phyloP scores from a whole-genome alignment of 2,329 filamentous ascomycete genomes.

The Exophiala spinifera region DNA sequence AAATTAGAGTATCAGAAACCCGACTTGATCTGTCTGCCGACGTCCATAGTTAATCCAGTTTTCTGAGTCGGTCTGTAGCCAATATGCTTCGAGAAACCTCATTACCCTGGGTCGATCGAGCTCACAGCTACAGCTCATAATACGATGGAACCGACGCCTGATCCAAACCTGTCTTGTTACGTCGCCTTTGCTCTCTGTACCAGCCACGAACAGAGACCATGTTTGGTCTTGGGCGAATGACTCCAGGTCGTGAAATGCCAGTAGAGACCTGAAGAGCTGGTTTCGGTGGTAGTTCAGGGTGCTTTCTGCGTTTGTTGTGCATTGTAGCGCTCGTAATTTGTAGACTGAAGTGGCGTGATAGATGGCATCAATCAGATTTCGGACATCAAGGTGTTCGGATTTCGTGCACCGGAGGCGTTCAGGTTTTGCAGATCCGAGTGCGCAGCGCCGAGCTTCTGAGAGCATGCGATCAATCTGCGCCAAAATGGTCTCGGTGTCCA shows the following conservation, averaged over 20 bases:
- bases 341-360: too few species aligned
- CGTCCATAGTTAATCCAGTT: constrained; percentile 1
- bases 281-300: too few species aligned
- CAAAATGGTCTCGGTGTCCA: too few species aligned
- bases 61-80: not conserved
- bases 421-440: too few species aligned
- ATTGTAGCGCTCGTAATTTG: too few species aligned
- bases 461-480: too few species aligned
- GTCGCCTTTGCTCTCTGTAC: constrained; percentile 5
- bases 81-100: constrained; percentile 7
- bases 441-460: too few species aligned
- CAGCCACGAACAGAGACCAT: constrained; percentile 15
- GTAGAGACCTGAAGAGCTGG: not conserved
- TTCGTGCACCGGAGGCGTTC: too few species aligned
- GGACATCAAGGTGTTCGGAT: too few species aligned
- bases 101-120: constrained; percentile 5
- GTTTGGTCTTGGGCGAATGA: constrained; percentile 8
- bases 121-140: constrained; percentile 8
- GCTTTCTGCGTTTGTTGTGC: too few species aligned
- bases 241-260: not conserved
- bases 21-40: too few species aligned
- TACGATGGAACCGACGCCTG: constrained; percentile 1
- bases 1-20: not conserved
- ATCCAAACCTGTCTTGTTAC: not conserved
- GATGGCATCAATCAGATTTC: too few species aligned